Base-by-base conservation (phyloP, 2,329 filamentous ascomycete genomes). In the Beauveria brongniartii region DNA sequence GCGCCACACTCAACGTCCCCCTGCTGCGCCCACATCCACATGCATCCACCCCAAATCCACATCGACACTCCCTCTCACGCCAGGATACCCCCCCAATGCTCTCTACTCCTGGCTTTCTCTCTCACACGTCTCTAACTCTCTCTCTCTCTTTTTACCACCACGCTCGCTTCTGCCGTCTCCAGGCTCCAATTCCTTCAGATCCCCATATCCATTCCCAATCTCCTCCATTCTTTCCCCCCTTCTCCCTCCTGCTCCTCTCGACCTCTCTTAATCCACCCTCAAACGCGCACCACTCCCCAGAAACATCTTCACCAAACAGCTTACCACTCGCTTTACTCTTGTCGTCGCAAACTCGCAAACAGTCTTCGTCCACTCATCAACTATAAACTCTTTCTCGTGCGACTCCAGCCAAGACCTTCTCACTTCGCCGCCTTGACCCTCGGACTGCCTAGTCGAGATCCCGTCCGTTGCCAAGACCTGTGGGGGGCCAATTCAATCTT, bases 401-500 rank as follows among this genome's bases (percentile, higher is more conserved):
- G 28, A 48, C 43, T 9, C 14, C 5, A 22, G 43, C 55, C 43
- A 57, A 48, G 43, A 44, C n/a, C 14, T 26, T 20, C n/a, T 16
- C 14, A 6, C 5, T 37, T 47, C 6, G 41, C 43, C 18, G 16
- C 55, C 30, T 40, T 28, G n/a, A n/a, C 47, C 44, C 55, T 47
- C 46, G 37, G 55, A 51, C 34, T n/a, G 12, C 43, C 24, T n/a
- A 47, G 43, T 51, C 22, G 34, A 51, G 30, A 57, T 57, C 22
- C 44, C 24, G 22, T 56, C 43, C 43, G 44, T 20, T 44, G 55
- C 55, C 55, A 58, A 58, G 55, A 50, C 47, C 47, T 58, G 55
- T 58, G 55, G 55, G 55, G 55, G n/a, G 46, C 18, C 46, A 14
- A 28, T 18, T 24, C 28, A 40, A 48, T 16, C 34, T 55, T 3